Base-by-base conservation (phyloP, 2,329 filamentous ascomycete species). In the Ophidiomyces ophidiicola region DNA sequence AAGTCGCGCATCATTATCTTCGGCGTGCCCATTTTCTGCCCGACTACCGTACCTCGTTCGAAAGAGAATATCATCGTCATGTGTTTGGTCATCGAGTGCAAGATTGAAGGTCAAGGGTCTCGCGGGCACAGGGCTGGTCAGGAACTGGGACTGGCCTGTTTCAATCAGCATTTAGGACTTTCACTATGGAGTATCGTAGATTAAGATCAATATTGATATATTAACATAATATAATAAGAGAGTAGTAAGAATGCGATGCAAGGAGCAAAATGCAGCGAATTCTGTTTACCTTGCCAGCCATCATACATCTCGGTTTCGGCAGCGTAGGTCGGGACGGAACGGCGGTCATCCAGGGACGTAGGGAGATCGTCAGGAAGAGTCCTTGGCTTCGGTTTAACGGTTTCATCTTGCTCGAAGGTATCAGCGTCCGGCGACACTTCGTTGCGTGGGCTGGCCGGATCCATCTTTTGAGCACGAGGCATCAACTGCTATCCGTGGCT, bases 251-350 rank as follows among this genome's bases (percentile, higher is more conserved):
- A n/a, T n/a, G n/a, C n/a, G n/a, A n/a, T n/a, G n/a, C n/a, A n/a
- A n/a, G n/a, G n/a, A n/a, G n/a, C n/a, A n/a, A n/a, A n/a, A n/a
- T n/a, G n/a, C n/a, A n/a, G n/a, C n/a, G n/a, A 8, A 24, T 24
- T 11, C 21, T 67, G 46, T 49, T 57, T 59, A 80, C 88, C 88
- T 78, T 96, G 86, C 90, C 90, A 98, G 50, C 85, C 90, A 72
- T 98, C 90, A 60, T 96, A 98, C 67, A 94, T 85, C 68, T 96
- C 90, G 28, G 87, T 94, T 68, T 96, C 90, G 41, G 81, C 72
- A 47, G 78, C 73, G 46, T 79, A 76, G 32, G 67, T 69, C 3
- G 78, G 73, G 23, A 81, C 72, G 53, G 71, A 71, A 50, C 79
- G 75, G 44, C 90, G 77, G 66, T 98, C 90, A 60, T 98, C 81